Base-by-base conservation (phyloP, 345 rosid genomes). In the Melastoma malabathricum region DNA sequence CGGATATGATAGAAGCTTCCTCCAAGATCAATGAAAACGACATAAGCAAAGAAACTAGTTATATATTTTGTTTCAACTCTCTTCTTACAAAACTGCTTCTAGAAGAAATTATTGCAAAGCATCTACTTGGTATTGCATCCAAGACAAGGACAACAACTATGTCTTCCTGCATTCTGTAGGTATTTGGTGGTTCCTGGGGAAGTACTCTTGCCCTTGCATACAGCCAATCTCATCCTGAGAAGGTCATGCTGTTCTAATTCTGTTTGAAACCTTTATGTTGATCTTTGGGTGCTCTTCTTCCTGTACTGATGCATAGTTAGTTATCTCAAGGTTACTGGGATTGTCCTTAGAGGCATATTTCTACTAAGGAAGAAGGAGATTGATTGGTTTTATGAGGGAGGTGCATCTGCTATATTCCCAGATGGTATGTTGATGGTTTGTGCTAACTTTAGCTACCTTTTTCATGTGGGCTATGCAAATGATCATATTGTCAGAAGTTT, bases 111-210 rank as follows among this genome's bases (percentile, higher is more conserved):
- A 8, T 34, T 22, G 25, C 25, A 2, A 9, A 34, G 41, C 12
- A 34, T 34, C 41, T 34, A 8, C 9, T 34, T 34, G 41, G 41
- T 34, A 12, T 34, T 34, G 41, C 41, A 34, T 34, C 12, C 41
- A 34, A 34, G 41, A 34, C 12, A 1, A 34, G 12, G 41, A 34
- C 12, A 29, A 29, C 9, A 34, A 34, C 41, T 34, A 31, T 31
- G 41, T 34, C 9, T 34, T 34, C 41, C 41, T 34, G 41, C 41
- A 12, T 34, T 34, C 41, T 34, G 6, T 48, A 90, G 98, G 89
- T 87, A 54, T 84, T 90, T 75, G 95, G 98, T 47, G 98, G 96
- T 43, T 90, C 98, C 23, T 90, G 98, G 96, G 96, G 98, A 72
- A 90, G 98, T 62, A 90, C 96, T 48, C 76, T 90, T 55, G 83